Conservation (phyloP, 495 filamentous ascomycete genomes). For the Cudoniella acicularis region DNA sequence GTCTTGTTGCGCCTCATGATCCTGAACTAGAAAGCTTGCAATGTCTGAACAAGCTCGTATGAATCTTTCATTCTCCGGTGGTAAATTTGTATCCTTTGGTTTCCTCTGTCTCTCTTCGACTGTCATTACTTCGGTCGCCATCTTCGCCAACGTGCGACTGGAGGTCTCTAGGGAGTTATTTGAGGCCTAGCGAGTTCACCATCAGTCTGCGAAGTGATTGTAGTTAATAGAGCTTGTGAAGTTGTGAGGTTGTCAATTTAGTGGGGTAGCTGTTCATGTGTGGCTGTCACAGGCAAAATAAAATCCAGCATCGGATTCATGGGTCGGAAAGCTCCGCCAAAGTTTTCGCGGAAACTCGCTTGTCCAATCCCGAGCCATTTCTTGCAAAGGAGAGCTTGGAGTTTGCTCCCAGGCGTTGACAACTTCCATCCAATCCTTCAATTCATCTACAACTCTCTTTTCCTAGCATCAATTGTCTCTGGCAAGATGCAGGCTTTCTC, state of each 20-base stretch:
- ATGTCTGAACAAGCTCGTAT: constrained; percentile 94
- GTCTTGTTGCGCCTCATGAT: constrained; percentile 76
- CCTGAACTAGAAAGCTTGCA: constrained; percentile 86
- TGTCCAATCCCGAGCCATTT: not conserved
- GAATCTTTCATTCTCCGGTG: constrained; percentile 90
- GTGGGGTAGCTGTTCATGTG: not conserved
- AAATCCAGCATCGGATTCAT: not conserved
- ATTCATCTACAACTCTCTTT: constrained; percentile 6
- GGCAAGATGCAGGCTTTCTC: constrained; percentile 32
- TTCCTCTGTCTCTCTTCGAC: constrained; percentile 48
- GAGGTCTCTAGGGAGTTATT: not conserved
- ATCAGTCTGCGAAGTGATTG: not conserved
- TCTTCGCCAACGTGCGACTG: constrained; percentile 27
- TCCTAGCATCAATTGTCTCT: constrained; percentile 31
- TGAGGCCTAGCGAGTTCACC: not conserved
- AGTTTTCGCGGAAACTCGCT: not conserved
- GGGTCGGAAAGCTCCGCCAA: not conserved
- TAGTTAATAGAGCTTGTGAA: not conserved
- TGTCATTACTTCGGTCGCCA: constrained; percentile 64
- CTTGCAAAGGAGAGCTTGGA: constrained; percentile 3
- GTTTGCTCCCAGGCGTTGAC: not conserved
- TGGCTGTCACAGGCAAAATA: constrained; percentile 2
- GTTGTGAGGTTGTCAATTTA: not conserved
- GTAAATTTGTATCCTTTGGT: constrained; percentile 68
- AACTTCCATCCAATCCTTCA: constrained; percentile 4